Base-by-base conservation (phyloP, 1,284 basidiomycete genomes). In the Xanthoconium separans region DNA sequence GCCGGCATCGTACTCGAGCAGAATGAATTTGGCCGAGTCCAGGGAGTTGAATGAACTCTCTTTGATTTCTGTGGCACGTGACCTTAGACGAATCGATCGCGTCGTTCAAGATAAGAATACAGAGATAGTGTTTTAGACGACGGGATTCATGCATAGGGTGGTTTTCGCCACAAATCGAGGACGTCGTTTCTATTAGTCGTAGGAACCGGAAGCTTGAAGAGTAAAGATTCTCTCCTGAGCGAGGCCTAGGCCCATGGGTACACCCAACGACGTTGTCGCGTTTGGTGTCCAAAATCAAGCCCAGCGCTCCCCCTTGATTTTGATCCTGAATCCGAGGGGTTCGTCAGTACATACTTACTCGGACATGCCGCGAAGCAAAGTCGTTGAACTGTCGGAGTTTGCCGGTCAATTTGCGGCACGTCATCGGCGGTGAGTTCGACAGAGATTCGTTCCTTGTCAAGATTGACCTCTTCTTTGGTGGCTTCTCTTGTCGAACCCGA, bases 401-500 rank as follows among this genome's bases (percentile, higher is more conserved):
- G 36, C 63, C 63, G 63, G 29, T 29, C 24, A 50, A 27, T 43
- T 59, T 49, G 39, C 48, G 24, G 41, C 46, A 56, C 59, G 59
- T 62, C 47, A 42, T 48, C 27, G 7, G 22, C 22, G 22, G 24
- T 12, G 41, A 2, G 30, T 62, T 66, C 62, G 50, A 36, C 22
- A 0, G 46, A 22, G 44, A 41, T 42, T 58, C 36, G 42, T 44
- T 55, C 16, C 37, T 16, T 61, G 64, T 58, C 61, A 50, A 36
- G 62, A 64, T 64, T 51, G 65, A 55, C 62, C 41, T 30, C 63
- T 64, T 67, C 65, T 44, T 47, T 53, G 47, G 43, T 65, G 63
- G 47, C 55, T 61, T 51, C 50, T 37, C 44, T 2, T 37, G 11
- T 47, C 0, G 34, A 31, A n/a, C 27, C 22, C 22, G 36, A 43